A percentile compares a stretch with the other conserved stretches of the same genome.
Evolutionary conservation across 495 filamentous ascomycete genomes (phyloP).

Genomic region (Aspergillus incahuasiensis): DNA sequence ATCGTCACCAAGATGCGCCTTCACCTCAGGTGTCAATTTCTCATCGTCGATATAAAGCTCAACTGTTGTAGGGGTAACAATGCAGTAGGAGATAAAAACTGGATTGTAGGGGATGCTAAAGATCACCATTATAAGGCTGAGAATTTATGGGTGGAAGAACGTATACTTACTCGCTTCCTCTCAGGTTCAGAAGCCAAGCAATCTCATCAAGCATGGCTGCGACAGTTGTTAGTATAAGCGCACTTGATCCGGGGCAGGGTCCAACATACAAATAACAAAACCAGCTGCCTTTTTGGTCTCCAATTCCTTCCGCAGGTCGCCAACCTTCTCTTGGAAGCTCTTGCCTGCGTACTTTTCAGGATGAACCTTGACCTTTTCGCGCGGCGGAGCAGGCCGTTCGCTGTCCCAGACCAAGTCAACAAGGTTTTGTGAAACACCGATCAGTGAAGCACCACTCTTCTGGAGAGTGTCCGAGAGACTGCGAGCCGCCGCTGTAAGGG

Average conservation of each 20-base stretch:
- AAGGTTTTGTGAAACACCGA: constrained; percentile 71
- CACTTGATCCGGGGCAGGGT: constrained; percentile 3
- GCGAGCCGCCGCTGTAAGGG: constrained; percentile 60
- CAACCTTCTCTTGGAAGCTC: constrained; percentile 74
- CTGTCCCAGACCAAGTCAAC: constrained; percentile 83
- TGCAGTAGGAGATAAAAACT: constrained; percentile 96
- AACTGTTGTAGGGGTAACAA: constrained; percentile 75
- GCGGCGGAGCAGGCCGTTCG: constrained; percentile 67
- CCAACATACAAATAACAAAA: constrained; percentile 69
- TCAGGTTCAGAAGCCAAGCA: constrained; percentile 95
- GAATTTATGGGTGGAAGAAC: neutral
- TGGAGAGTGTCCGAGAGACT: constrained; percentile 84
- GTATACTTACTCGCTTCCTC: constrained; percentile 74
- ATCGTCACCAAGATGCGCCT: constrained; percentile 65
- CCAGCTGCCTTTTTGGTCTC: constrained; percentile 86
- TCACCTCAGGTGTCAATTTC: constrained; percentile 67
- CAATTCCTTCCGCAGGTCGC: constrained; percentile 83
- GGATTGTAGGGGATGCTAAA: constrained; percentile 91
- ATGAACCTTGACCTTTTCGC: constrained; percentile 68
- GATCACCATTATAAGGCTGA: neutral
- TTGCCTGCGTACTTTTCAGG: constrained; percentile 76
- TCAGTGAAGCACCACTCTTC: constrained; percentile 72
- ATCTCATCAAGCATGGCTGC: constrained; percentile 89
- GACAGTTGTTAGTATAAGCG: constrained; percentile 17
- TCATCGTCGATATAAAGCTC: constrained; percentile 80